These are phyloP conservation scores for Eucalyptus albens DNA, from an alignment of 345 rosid genomes.

Conservation along the genomic window DNA sequence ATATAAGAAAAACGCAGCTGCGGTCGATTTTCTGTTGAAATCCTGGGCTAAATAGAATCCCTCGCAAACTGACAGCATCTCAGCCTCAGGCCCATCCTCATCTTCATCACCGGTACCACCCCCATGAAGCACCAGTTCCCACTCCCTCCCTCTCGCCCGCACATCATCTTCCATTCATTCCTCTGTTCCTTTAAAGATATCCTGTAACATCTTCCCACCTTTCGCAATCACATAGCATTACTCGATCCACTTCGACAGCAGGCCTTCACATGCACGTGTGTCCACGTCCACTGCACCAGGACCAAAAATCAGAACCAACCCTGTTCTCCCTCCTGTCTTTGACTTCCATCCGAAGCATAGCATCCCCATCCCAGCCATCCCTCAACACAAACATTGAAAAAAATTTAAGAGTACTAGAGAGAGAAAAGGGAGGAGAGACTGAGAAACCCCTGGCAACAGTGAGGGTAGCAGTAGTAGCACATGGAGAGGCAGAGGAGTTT, in stretches of 20 bases:
- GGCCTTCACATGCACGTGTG: background rate
- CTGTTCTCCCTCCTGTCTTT: background rate
- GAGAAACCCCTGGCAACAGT: background rate
- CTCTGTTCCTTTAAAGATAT: background rate
- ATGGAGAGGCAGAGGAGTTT: slow-evolving; percentile 90
- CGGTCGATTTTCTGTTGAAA: background rate
- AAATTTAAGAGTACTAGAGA: too few species aligned
- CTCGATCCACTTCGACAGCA: background rate
- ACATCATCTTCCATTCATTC: background rate
- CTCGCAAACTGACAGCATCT: background rate
- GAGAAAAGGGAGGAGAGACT: background rate
- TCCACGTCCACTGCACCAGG: background rate
- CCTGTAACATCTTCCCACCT: too few species aligned
- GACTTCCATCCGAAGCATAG: background rate
- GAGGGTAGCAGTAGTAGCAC: background rate
- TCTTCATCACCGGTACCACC: background rate
- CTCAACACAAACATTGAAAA: background rate
- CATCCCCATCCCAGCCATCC: background rate
- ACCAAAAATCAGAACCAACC: background rate
- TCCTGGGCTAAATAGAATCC: background rate
- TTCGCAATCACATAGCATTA: background rate
- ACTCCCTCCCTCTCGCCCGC: background rate
- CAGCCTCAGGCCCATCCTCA: background rate
- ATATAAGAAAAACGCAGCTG: background rate
- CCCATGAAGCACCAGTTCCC: background rate